phyloP scores from a whole-genome alignment of 164 flowering plant species.

The Warburgia ugandensis region DNA sequence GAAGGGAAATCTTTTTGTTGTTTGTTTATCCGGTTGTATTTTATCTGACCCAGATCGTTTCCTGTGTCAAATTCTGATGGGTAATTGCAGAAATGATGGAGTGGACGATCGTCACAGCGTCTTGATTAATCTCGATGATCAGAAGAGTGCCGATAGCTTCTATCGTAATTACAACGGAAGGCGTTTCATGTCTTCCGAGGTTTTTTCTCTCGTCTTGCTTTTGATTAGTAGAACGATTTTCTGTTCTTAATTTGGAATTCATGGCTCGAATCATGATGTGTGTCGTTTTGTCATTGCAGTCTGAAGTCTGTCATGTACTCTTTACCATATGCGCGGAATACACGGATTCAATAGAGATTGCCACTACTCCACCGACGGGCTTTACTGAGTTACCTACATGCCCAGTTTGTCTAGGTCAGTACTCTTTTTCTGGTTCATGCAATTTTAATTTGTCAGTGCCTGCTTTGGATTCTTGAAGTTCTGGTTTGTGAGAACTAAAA shows the following conservation, averaged over 20 bases:
- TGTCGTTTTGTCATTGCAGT: slow-evolving; percentile 27
- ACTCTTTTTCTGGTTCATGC: not conserved
- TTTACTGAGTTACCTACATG: slow-evolving; percentile 84
- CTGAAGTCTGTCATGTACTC: slow-evolving; percentile 78
- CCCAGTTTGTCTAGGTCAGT: slow-evolving; percentile 87
- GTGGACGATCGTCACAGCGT: slow-evolving; percentile 87
- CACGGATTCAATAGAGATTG: slow-evolving; percentile 48
- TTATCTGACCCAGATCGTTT: not conserved
- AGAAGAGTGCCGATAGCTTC: slow-evolving; percentile 49
- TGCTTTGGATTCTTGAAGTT: not conserved
- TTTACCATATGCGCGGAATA: slow-evolving; percentile 50
- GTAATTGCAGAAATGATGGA: slow-evolving; percentile 59
- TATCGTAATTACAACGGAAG: slow-evolving; percentile 54
- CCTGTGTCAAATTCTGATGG: not conserved
- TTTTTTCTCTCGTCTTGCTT: slow-evolving; percentile 4
- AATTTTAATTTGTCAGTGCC: not conserved
- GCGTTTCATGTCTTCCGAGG: slow-evolving; percentile 65
- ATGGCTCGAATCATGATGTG: not conserved
- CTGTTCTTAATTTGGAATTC: not conserved
- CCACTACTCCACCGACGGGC: slow-evolving; percentile 57
- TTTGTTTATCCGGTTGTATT: not conserved
- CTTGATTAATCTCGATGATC: slow-evolving; percentile 45
- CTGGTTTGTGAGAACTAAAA: too few relatives aligned
- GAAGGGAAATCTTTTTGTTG: not conserved
- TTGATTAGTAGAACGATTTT: not conserved